Base-by-base conservation (phyloP, 2,329 filamentous ascomycete genomes). In the Huntiella moniliformis region DNA sequence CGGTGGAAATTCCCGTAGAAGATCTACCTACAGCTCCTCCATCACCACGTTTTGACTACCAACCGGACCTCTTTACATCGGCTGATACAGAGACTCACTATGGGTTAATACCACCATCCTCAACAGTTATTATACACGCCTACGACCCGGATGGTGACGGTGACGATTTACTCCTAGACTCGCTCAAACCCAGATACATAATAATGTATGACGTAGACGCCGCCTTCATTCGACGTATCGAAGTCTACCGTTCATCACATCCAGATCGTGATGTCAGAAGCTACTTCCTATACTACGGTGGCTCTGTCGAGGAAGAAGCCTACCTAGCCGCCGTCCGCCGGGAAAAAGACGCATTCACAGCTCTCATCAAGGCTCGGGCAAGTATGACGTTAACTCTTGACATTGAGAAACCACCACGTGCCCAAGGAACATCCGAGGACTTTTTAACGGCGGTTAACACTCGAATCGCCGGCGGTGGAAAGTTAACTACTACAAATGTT, bases 201-300 rank as follows among this genome's bases (percentile, higher is more conserved):
- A 82, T 98, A 63, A 96, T 98, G 91, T 98, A 95, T 61, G 91
- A 96, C 58, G 88, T 91, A 1, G 86, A 96, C 53, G 77, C 88
- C 3, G 79, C 88, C 3, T 98, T 98, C 60, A 94, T 96, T 56
- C 77, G 91, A 11, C 73, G 88, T 34, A 81, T 98, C 15, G 91
- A 98, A 59, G 87, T 96, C 2, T 98, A 96, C 62, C 78, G 91
- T 35, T 94, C 86, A 44, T 95, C 87, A 7, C 91, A 98, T 62
- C 82, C 79, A 48, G 84, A 88, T 58, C 71, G 86, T 33, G 86
- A 84, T 55, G 83, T 96, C 37, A 75, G 85, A 38, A 87, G 94
- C 1, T 98, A 95, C 64, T 96, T 96, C 59, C 77, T 96, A 67
- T 96, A 93, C 63, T 98, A 98, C 52, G 81, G 84, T 32, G 82